Evolutionary conservation across 768 basidiomycete species (phyloP).

Genomic region (Mycena leptocephala): DNA sequence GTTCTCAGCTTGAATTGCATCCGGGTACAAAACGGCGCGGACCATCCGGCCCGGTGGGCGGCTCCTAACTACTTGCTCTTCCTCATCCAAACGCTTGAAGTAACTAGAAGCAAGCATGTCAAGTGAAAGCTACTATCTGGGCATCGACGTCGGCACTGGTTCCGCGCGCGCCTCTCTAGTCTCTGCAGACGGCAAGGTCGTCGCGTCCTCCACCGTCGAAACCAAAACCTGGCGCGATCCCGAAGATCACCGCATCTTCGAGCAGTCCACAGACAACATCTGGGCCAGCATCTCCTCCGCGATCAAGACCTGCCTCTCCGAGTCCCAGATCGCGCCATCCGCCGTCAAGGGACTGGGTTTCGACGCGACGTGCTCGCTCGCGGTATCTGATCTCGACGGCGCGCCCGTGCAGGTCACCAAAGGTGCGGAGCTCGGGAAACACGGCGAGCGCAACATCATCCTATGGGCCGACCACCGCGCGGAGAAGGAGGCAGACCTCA

Average conservation of each 20-base stretch:
- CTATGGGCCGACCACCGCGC: slow-evolving; percentile 99
- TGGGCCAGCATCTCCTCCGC: slow-evolving; percentile 81
- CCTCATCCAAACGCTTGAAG: no score
- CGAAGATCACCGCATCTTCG: slow-evolving; percentile 92
- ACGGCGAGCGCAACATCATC: slow-evolving; percentile 88
- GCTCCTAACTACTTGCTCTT: slow-evolving; percentile 12
- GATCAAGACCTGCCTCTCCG: slow-evolving; percentile 74
- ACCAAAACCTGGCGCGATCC: slow-evolving; percentile 92
- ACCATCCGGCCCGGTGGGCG: background rate
- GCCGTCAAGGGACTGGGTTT: slow-evolving; percentile 92
- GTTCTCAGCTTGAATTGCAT: no score
- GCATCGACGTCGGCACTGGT: slow-evolving; percentile 93
- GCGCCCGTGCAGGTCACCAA: slow-evolving; percentile 83
- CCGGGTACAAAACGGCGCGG: no score
- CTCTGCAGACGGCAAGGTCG: slow-evolving; percentile 74
- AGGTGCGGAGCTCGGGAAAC: slow-evolving; percentile 73
- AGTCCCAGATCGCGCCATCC: slow-evolving; percentile 68
- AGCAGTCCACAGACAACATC: slow-evolving; percentile 94
- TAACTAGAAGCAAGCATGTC: slow-evolving; percentile 51
- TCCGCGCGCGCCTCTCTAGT: slow-evolving; percentile 93
- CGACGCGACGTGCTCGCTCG: slow-evolving; percentile 97
- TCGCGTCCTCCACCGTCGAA: slow-evolving; percentile 85
- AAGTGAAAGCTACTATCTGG: slow-evolving; percentile 71
- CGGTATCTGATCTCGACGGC: slow-evolving; percentile 85
- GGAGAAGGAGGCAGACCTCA: slow-evolving; percentile 90